phyloP scores from a whole-genome alignment of 345 rosid species.

The Acer yangbiense region DNA sequence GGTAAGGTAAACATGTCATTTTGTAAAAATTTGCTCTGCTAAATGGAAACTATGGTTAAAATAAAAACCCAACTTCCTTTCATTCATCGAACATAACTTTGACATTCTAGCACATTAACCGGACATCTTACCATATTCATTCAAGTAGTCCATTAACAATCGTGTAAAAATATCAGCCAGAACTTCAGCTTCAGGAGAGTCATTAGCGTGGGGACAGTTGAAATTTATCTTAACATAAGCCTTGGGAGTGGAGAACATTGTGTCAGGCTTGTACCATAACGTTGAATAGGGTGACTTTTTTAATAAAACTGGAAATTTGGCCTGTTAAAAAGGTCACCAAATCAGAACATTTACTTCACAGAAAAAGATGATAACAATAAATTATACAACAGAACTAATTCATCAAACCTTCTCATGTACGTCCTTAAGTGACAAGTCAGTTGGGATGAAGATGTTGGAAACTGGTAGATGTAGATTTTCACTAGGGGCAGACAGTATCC shows the following conservation, averaged over 20 bases:
- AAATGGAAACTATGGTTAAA: neutral
- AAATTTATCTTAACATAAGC: slow-evolving; percentile 81
- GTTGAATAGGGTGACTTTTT: slow-evolving; percentile 67
- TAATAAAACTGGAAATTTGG: slow-evolving; percentile 54
- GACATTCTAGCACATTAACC: slow-evolving; percentile 29
- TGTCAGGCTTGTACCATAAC: slow-evolving; percentile 90
- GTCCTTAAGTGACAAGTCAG: slow-evolving; percentile 74
- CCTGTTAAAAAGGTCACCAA: slow-evolving; percentile 47
- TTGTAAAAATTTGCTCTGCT: neutral
- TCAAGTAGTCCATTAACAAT: slow-evolving; percentile 84
- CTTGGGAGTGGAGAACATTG: slow-evolving; percentile 75
- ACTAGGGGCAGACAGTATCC: slow-evolving; percentile 70
- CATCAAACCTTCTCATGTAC: slow-evolving; percentile 59
- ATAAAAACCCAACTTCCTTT: neutral
- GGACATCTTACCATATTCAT: slow-evolving; percentile 79
- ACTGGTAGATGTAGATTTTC: slow-evolving; percentile 72
- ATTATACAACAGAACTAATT: neutral
- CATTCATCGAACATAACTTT: neutral
- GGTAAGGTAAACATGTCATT: neutral
- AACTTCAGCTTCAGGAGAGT: slow-evolving; percentile 81
- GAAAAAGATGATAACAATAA: neutral
- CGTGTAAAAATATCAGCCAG: slow-evolving; percentile 70
- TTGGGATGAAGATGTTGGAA: slow-evolving; percentile 76
- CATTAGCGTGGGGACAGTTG: slow-evolving; percentile 71
- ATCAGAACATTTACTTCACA: slow-evolving; percentile 17